Conservation (phyloP, 2,329 filamentous ascomycete genomes). For the Hysterium pulicare region DNA sequence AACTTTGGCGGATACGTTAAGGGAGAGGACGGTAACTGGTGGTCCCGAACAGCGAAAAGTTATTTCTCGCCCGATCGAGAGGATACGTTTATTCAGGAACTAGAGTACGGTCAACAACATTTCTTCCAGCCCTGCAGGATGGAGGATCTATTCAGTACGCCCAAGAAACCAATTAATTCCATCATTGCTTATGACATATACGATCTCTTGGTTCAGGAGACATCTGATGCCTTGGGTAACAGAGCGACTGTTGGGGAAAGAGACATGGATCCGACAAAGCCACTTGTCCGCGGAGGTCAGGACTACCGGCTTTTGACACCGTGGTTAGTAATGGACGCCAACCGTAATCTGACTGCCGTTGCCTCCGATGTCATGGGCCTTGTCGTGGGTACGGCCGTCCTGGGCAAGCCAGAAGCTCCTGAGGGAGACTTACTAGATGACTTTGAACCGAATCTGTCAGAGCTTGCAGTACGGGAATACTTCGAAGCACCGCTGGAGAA, state of each 20-base stretch:
- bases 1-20: neutral
- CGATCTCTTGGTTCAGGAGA: neutral
- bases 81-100: neutral
- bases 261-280: neutral
- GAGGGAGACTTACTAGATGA: conserved; percentile 6
- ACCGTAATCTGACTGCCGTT: conserved; percentile 7
- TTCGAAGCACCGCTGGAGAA: neutral
- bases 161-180: neutral
- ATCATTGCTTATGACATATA: neutral
- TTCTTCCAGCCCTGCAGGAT: neutral
- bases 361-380: conserved; percentile 8
- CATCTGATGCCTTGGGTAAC: neutral
- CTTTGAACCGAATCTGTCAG: neutral
- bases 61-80: neutral
- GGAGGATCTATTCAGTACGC: neutral
- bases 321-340: conserved; percentile 5
- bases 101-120: neutral
- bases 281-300: neutral
- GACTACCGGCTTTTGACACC: conserved; percentile 9
- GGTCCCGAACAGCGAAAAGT: neutral
- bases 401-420: conserved; percentile 7
- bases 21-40: neutral
- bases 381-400: conserved; percentile 5
- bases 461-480: neutral
- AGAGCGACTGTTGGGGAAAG: neutral